phyloP scores from a whole-genome alignment of 1,284 basidiomycete genomes.

The Puccinia hordei region DNA sequence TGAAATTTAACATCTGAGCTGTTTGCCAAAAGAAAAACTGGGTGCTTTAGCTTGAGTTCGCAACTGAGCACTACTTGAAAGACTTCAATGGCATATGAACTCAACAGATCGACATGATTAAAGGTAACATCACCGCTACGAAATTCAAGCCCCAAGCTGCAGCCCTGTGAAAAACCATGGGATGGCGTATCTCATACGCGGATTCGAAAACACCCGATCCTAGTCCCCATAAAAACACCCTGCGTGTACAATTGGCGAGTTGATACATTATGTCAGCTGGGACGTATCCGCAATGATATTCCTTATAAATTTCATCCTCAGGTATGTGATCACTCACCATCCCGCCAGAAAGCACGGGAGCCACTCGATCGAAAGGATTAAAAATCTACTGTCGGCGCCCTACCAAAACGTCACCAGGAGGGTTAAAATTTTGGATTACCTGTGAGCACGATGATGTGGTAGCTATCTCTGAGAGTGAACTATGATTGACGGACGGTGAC shows the following conservation, averaged over 20 bases:
- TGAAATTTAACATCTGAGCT: constrained; percentile 12
- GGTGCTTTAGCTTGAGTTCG: not conserved
- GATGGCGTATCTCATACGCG: not conserved
- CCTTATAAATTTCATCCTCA: not conserved
- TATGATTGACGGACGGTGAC: constrained; percentile 1
- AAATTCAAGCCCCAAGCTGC: constrained; percentile 10
- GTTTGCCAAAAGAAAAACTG: not conserved
- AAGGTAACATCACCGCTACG: constrained; percentile 17
- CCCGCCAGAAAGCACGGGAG: constrained; percentile 35
- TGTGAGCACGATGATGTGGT: not conserved
- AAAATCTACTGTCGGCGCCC: constrained; percentile 36
- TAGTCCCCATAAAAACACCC: constrained; percentile 33
- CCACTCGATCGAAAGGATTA: constrained; percentile 41
- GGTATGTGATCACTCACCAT: not conserved
- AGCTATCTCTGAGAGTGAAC: not conserved
- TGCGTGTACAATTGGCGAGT: not conserved
- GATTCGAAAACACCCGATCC: constrained; percentile 33
- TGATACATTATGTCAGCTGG: not conserved
- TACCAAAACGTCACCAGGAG: not conserved
- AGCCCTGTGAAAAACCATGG: not conserved
- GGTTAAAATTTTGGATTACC: not conserved
- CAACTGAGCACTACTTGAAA: not conserved
- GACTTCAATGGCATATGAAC: not conserved
- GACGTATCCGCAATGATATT: not conserved
- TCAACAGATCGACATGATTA: constrained; percentile 30